Conservation (phyloP, 495 filamentous ascomycete genomes). For the Penicillium canescens region DNA sequence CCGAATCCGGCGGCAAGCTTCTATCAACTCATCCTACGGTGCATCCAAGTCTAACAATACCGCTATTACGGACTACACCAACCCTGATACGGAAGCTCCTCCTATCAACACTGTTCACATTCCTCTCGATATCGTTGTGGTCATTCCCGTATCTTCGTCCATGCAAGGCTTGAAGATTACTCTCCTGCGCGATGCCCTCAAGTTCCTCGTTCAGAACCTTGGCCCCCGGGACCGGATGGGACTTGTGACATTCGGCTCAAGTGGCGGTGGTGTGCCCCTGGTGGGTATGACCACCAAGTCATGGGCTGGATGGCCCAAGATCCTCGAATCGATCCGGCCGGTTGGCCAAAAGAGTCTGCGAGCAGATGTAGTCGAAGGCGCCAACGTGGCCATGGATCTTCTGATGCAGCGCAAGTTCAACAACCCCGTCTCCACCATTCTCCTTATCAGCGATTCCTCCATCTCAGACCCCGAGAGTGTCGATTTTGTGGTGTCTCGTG, state of each 20-base stretch:
- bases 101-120: conserved; percentile 74
- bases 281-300: conserved; percentile 97
- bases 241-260: conserved; percentile 95
- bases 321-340: conserved; percentile 85
- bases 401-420: conserved; percentile 97
- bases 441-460: conserved; percentile 98
- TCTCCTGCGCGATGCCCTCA: conserved; percentile 87
- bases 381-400: conserved; percentile 98
- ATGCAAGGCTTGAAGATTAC: conserved; percentile 99
- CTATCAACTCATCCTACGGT: conserved; percentile 82
- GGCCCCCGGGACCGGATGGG: conserved; percentile 96
- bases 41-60: conserved; percentile 48
- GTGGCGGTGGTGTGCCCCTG: conserved; percentile 86
- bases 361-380: conserved; percentile 95
- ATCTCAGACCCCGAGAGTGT: conserved; percentile 95
- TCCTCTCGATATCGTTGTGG: conserved; percentile 92
- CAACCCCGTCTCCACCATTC: conserved; percentile 94
- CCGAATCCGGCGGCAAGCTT: conserved; percentile 79
- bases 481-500: conserved; percentile 96
- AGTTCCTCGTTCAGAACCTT: conserved; percentile 89
- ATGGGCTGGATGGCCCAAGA: conserved; percentile 88
- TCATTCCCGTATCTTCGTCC: conserved; percentile 95
- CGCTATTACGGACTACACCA: conserved; percentile 58
- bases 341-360: conserved; percentile 96
- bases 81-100: conserved; percentile 58